Evolutionary conservation across 208 protist species (phyloP).

Genomic region (Kentomonas sorsogonicus): DNA sequence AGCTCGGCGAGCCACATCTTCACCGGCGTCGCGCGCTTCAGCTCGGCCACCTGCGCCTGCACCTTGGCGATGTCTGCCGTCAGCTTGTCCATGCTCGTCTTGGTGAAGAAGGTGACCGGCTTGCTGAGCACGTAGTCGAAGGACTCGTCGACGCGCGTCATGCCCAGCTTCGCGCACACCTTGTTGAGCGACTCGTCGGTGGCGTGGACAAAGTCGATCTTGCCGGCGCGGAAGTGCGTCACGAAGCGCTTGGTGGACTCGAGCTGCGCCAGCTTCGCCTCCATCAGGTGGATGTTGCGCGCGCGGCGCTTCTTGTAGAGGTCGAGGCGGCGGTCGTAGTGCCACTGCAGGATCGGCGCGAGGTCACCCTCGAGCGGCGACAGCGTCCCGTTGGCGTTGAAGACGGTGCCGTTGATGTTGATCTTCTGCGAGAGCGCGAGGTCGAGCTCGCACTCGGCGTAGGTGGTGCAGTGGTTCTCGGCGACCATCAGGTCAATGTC

Average conservation of each 20-base stretch:
- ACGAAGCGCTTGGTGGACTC: constrained; percentile 83
- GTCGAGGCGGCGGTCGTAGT: constrained; percentile 87
- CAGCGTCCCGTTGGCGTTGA: constrained; percentile 75
- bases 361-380: constrained; percentile 71
- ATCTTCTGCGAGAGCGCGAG: constrained; percentile 66
- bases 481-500: constrained; percentile 84
- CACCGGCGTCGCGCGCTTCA: constrained; percentile 79
- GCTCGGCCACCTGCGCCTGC: constrained; percentile 49
- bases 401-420: constrained; percentile 85
- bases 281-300: constrained; percentile 64
- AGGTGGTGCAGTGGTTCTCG: constrained; percentile 44
- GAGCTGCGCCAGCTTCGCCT: constrained; percentile 56
- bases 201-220: constrained; percentile 80
- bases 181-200: constrained; percentile 73
- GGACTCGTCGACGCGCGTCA: constrained; percentile 67
- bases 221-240: constrained; percentile 70
- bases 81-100: constrained; percentile 79
- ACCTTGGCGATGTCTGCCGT: constrained; percentile 44
- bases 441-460: constrained; percentile 71
- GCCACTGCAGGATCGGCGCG: constrained; percentile 79
- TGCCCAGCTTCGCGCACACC: constrained; percentile 53
- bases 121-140: constrained; percentile 86
- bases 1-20: constrained; percentile 89
- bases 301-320: constrained; percentile 82
- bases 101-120: constrained; percentile 87